Percentiles rank a stretch among this genome's conserved stretches.
Conservation (phyloP, 495 filamentous ascomycete genomes). For the Penicillium steckii region DNA sequence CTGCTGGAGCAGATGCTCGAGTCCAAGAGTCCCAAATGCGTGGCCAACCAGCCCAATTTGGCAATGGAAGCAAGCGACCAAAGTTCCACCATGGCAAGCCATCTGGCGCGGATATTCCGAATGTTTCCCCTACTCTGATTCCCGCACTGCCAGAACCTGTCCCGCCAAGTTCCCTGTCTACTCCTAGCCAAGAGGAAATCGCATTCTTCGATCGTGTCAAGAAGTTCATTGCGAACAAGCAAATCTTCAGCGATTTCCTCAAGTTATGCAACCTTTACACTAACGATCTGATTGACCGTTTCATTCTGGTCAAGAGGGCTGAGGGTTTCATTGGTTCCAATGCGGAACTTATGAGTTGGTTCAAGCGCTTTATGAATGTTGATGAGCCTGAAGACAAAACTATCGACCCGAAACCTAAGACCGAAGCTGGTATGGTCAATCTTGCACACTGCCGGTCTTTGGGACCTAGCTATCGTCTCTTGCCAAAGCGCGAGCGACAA, state of each 20-base stretch:
- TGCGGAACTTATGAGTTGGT: constrained; percentile 78
- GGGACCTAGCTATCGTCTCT: constrained; percentile 89
- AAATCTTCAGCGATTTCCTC: constrained; percentile 88
- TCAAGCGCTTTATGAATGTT: constrained; percentile 74
- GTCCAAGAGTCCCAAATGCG: constrained; percentile 36
- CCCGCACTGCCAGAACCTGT: constrained; percentile 85
- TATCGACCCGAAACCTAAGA: constrained; percentile 74
- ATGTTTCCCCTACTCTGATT: constrained; percentile 83
- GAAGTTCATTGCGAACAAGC: constrained; percentile 92
- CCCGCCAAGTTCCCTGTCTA: constrained; percentile 58
- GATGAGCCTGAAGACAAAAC: constrained; percentile 67
- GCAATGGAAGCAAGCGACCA: constrained; percentile 57
- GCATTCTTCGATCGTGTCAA: constrained; percentile 95
- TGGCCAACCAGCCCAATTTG: constrained; percentile 33
- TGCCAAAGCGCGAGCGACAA: constrained; percentile 84
- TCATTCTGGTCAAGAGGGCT: constrained; percentile 76
- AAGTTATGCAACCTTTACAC: constrained; percentile 94
- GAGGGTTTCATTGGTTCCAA: constrained; percentile 85
- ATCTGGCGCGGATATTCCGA: constrained; percentile 59
- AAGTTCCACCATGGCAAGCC: constrained; percentile 65
- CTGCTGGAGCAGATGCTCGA: constrained; percentile 34
- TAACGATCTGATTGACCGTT: constrained; percentile 82
- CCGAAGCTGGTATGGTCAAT: constrained; percentile 72
- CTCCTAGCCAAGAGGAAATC: constrained; percentile 74
- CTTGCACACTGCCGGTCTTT: constrained; percentile 90